Base-by-base conservation (phyloP, 2,329 filamentous ascomycete species). In the Microsporum audouinii region DNA sequence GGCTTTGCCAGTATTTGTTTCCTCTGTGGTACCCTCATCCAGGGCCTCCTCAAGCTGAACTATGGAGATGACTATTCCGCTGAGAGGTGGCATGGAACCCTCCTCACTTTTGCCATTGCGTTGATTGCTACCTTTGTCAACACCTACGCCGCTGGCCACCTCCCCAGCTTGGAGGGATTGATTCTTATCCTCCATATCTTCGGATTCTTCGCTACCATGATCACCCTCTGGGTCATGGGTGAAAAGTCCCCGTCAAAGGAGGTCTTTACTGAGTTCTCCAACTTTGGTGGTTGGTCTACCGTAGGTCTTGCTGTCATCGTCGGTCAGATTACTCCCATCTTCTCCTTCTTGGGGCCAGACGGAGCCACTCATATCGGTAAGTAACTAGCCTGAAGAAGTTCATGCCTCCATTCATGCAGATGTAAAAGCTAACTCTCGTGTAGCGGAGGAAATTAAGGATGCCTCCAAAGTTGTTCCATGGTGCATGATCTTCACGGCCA, bases 151-250 rank as follows among this genome's bases (percentile, higher is more conserved):
- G 75, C 74, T 1, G 72, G 71, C 43, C 63, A 75, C 1, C 68
- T 82, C 1, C 78, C 79, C 1, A 69, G 74, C 12, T 70, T 81
- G 49, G 81, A 84, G 66, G 76, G 77, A 0, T 64, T 78, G 12
- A 72, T 80, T 27, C 68, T 81, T 5, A 72, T 80, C 31, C 66
- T 82, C 2, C 80, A 82, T 61, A 70, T 82, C n/a, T 66, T 78
- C 12, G 80, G 80, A 2, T 79, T 82, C 66, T 79, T 82, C 61
- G 79, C 75, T 0, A 78, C 81, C 60, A 68, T 82, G 8, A 77
- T 81, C 29, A 73, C 77, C 0, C 67, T 81, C 2, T 71, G 75
- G 63, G 71, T 75, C 0, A 70, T 78, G 60, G 74, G 76, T 0
- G 73, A 76, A 0, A 71, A 72, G 6, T 72, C 75, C 45, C 71